Percentiles rank a stretch among this genome's conserved stretches.
phyloP scores from a whole-genome alignment of 441 rosid genomes.

The Euphorbia celastroides region DNA sequence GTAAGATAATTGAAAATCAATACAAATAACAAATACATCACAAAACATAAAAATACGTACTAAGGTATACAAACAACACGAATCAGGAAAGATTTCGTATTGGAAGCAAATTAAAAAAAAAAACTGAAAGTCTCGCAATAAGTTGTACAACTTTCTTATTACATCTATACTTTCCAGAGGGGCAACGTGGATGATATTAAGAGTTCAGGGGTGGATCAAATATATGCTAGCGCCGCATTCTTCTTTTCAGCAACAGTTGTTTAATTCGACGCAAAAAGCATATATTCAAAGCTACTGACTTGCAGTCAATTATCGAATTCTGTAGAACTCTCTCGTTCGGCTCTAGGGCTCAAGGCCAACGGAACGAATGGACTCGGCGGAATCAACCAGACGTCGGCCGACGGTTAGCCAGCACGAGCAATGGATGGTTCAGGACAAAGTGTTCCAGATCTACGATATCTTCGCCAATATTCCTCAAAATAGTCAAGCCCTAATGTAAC shows the following conservation, averaged over 20 bases:
- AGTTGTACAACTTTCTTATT: too few relatives aligned
- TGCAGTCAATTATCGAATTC: not conserved
- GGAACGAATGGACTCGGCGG: constrained; percentile 4
- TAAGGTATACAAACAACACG: too few relatives aligned
- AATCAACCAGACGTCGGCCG: not conserved
- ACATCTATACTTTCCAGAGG: too few relatives aligned
- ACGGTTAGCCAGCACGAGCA: constrained; percentile 67
- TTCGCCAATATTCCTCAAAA: constrained; percentile 41
- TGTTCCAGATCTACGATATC: constrained; percentile 45
- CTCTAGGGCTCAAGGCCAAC: not conserved
- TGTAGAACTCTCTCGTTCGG: not conserved
- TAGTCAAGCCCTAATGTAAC: constrained; percentile 44
- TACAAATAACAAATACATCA: too few relatives aligned
- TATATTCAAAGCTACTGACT: not conserved
- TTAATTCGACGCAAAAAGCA: not conserved
- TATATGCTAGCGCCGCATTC: not conserved
- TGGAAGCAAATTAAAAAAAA: too few relatives aligned
- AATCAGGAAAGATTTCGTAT: too few relatives aligned
- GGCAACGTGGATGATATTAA: too few relatives aligned
- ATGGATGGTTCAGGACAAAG: constrained; percentile 48
- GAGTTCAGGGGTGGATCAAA: too few relatives aligned
- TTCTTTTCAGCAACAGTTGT: not conserved
- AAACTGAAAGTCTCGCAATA: too few relatives aligned
- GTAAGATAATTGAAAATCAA: too few relatives aligned
- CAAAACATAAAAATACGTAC: too few relatives aligned